Base-by-base conservation (phyloP, 106 monocot genomes). In the Acanthochlamys bracteata region DNA sequence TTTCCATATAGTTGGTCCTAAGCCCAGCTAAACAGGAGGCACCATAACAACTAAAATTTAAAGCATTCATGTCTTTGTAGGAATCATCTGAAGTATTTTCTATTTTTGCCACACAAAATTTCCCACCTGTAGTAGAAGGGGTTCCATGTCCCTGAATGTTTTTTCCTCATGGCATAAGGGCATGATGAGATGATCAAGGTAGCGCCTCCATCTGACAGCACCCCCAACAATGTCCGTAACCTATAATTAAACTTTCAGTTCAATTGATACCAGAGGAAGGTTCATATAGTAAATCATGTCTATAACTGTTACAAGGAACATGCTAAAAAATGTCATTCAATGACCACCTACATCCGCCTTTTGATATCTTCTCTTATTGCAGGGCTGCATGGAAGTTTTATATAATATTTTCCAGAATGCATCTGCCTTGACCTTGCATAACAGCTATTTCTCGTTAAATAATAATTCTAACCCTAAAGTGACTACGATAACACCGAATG, bases 161-260 rank as follows among this genome's bases (percentile, higher is more conserved):
- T 49, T 80, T 46, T 91, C 86, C 26, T 85, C 78, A 41, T 80
- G 74, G 71, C 96, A 98, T 19, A 98, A 69, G 39, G 82, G 78
- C 71, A 76, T 72, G 66, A 98, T 85, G 19, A 98, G 87, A 76
- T 98, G 79, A 81, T 98, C 96, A 74, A 98, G 81, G 75, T 83
- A 88, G 19, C 91, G 79, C 66, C 64, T 91, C 96, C 96, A 98
- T 24, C 96, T 79, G 60, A 98, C 79, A 68, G 80, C 59, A 39
- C 96, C 91, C 22, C 85, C 91, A 67, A 91, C 96, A 70, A 98
- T 73, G 57, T 91, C 79, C 49, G 96, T 91, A 60, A 98, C 95
- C 95, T 95, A 78, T 16, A 74, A 61, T 39, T 45, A 45, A 45
- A 71, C 21, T 55, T 59, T 13, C 45, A n/a, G 42, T 27, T 41